phyloP scores from a whole-genome alignment of 495 filamentous ascomycete genomes.

The Poronia punctata region DNA sequence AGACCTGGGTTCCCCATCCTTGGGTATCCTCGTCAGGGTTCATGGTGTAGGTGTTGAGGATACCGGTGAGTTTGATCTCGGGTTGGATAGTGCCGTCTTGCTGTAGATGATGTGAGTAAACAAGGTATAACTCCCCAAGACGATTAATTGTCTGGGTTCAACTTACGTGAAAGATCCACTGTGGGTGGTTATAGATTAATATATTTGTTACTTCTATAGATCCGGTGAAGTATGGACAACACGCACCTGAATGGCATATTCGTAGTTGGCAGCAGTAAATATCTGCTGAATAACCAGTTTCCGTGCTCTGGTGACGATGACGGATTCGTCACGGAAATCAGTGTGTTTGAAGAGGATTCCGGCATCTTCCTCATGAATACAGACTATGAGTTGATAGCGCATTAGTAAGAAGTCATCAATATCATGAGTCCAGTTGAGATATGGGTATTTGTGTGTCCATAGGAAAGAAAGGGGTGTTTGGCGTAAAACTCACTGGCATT shows the following conservation, averaged over 20 bases:
- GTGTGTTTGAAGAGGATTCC: slow-evolving; percentile 96
- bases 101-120: slow-evolving; percentile 12
- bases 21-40: slow-evolving; percentile 74
- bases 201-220: too few species aligned
- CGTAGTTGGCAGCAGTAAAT: slow-evolving; percentile 96
- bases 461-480: too few species aligned
- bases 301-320: slow-evolving; percentile 78
- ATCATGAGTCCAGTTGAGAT: too few species aligned
- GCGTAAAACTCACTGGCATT: slow-evolving; percentile 51
- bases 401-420: neutral
- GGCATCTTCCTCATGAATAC: slow-evolving; percentile 91
- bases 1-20: slow-evolving; percentile 92
- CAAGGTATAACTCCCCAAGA: neutral
- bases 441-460: too few species aligned
- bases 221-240: too few species aligned
- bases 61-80: slow-evolving; percentile 92
- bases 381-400: slow-evolving; percentile 47
- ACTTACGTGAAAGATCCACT: slow-evolving; percentile 76
- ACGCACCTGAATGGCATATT: slow-evolving; percentile 67
- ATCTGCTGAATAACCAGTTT: slow-evolving; percentile 88
- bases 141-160: neutral
- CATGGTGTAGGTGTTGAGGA: slow-evolving; percentile 89
- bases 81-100: slow-evolving; percentile 91
- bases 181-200: slow-evolving; percentile 30
- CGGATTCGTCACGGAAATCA: slow-evolving; percentile 86